These are phyloP conservation scores for Populus hybrid DNA, from an alignment of 441 rosid species.

Conservation along the genomic window DNA sequence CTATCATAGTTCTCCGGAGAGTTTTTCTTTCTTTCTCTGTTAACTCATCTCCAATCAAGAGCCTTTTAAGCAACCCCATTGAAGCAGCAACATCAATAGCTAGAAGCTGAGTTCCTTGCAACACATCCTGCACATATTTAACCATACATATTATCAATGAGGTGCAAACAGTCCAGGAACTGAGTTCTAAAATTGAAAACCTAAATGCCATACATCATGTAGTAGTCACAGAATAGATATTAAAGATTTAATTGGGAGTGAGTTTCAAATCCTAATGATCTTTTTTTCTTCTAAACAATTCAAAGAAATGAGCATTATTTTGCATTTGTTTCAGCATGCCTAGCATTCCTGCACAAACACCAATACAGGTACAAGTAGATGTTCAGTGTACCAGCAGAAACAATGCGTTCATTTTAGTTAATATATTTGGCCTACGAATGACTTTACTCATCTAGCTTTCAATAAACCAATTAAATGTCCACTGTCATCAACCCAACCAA, in stretches of 20 bases:
- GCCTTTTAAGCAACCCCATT: conserved; percentile 66
- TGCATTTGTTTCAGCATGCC: neutral
- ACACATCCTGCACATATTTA: conserved; percentile 68
- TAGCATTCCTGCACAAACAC: neutral
- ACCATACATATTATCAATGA: neutral
- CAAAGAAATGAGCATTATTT: conserved; percentile 1
- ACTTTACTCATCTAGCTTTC: conserved; percentile 1
- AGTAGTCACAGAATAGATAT: neutral
- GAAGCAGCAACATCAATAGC: conserved; percentile 92
- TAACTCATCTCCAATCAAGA: conserved; percentile 79
- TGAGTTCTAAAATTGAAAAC: conserved; percentile 11
- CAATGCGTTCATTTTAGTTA: neutral
- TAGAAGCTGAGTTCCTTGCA: conserved; percentile 98
- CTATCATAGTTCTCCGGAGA: conserved; percentile 79
- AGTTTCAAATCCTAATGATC: neutral
- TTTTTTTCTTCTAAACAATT: neutral
- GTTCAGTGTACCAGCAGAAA: neutral
- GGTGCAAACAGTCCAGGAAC: conserved; percentile 1
- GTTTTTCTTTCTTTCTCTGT: conserved; percentile 85
- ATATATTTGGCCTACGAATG: neutral
- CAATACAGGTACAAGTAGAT: neutral
- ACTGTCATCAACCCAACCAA: neutral
- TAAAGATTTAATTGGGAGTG: neutral
- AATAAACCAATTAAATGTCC: neutral
- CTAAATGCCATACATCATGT: neutral